Percentiles rank a stretch among this genome's conserved stretches.
Evolutionary conservation across 306 rosid genomes (phyloP).

Genomic region (Coriaria nepalensis): DNA sequence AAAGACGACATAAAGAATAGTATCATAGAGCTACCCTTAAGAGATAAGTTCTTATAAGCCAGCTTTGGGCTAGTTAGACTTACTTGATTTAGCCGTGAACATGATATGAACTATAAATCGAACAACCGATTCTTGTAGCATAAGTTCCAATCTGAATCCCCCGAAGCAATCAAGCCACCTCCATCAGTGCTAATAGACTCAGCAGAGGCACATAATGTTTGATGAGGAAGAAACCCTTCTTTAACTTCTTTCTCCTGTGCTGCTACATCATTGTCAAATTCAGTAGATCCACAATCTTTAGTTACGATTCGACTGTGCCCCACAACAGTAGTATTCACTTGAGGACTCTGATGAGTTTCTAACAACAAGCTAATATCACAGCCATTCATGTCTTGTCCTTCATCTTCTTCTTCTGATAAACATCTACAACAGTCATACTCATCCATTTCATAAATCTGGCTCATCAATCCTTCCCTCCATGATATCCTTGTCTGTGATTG

Average conservation of each 20-base stretch:
- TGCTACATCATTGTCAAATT: slow-evolving; percentile 17
- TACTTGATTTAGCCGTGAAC: slow-evolving; percentile 13
- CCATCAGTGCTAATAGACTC: slow-evolving; percentile 66
- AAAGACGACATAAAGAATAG: no score
- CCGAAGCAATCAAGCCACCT: slow-evolving; percentile 51
- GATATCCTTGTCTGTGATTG: slow-evolving; percentile 59
- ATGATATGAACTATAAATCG: slow-evolving; percentile 20
- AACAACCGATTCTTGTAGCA: slow-evolving; percentile 44
- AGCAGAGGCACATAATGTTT: slow-evolving; percentile 22
- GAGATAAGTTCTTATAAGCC: slow-evolving; percentile 7
- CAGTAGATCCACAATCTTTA: slow-evolving; percentile 12
- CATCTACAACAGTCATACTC: slow-evolving; percentile 66
- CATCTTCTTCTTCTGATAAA: slow-evolving; percentile 71
- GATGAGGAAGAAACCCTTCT: slow-evolving; percentile 17
- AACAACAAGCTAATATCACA: slow-evolving; percentile 14
- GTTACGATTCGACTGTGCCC: slow-evolving; percentile 12
- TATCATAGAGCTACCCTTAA: background rate
- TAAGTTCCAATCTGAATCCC: slow-evolving; percentile 54
- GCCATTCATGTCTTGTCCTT: slow-evolving; percentile 9
- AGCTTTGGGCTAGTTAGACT: slow-evolving; percentile 6
- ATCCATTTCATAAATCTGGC: slow-evolving; percentile 45
- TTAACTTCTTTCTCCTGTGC: slow-evolving; percentile 16
- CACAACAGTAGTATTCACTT: slow-evolving; percentile 14
- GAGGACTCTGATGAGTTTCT: slow-evolving; percentile 18
- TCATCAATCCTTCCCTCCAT: slow-evolving; percentile 59